Conservation (phyloP, 306 rosid genomes). For the Bauhinia variegata region DNA sequence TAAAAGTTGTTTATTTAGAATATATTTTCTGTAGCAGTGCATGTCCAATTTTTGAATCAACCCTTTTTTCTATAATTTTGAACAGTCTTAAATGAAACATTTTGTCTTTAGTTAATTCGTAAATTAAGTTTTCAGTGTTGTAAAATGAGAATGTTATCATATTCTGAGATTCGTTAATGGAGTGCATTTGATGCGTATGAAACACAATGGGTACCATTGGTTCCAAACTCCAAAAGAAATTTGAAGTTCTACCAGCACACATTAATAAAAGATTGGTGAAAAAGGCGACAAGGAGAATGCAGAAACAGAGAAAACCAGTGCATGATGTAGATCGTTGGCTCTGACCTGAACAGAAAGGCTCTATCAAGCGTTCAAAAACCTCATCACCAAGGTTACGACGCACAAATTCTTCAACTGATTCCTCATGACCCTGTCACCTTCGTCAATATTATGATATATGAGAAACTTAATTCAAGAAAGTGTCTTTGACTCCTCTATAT, state of each 20-base stretch:
- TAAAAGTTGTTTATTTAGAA: too few species aligned
- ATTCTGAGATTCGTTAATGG: not conserved
- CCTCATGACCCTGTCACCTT: conserved; percentile 98
- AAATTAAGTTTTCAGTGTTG: conserved; percentile 22
- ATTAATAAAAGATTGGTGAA: conserved; percentile 1
- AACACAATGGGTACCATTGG: too few species aligned
- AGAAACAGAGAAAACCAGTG: conserved; percentile 13
- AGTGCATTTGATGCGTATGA: conserved; percentile 18
- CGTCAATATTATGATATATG: conserved; percentile 65
- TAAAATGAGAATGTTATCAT: conserved; percentile 15
- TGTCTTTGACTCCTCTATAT: conserved; percentile 16
- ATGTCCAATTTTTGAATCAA: conserved; percentile 21
- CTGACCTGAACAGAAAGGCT: conserved; percentile 95
- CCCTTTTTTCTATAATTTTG: not conserved
- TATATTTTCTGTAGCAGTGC: not conserved
- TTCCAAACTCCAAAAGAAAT: not conserved
- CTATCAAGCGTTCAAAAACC: conserved; percentile 97
- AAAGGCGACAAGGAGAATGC: conserved; percentile 24
- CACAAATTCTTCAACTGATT: conserved; percentile 92
- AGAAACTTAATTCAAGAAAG: conserved; percentile 47
- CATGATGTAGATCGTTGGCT: not conserved
- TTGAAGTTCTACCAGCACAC: conserved; percentile 20
- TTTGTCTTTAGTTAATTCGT: not conserved
- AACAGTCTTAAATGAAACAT: not conserved
- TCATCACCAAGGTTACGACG: conserved; percentile 96